These are phyloP conservation scores for Chrysanthemum seticuspe DNA, from an alignment of 129 eudicot species.

Conservation along the genomic window DNA sequence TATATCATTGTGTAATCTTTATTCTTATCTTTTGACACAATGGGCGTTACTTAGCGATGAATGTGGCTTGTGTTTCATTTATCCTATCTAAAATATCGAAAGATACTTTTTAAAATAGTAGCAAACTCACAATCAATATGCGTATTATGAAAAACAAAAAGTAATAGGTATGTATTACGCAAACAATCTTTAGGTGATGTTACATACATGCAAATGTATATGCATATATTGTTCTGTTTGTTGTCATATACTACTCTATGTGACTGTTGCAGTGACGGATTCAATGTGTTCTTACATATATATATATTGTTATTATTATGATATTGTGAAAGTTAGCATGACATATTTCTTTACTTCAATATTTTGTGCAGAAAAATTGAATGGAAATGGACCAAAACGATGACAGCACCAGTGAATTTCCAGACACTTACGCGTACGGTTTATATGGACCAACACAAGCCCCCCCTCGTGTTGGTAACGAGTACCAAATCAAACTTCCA, in stretches of 20 bases:
- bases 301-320: not conserved
- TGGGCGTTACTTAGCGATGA: no score
- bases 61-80: no score
- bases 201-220: no score
- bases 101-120: no score
- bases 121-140: no score
- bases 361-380: slow-evolving; percentile 45
- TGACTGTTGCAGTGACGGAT: not conserved
- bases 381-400: slow-evolving; percentile 39
- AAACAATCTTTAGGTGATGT: no score
- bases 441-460: slow-evolving; percentile 31
- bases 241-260: not conserved
- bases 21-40: no score
- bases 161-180: no score
- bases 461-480: slow-evolving; percentile 52
- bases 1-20: no score
- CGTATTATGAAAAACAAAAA: no score
- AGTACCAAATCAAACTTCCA: slow-evolving; percentile 64
- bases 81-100: no score
- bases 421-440: slow-evolving; percentile 34
- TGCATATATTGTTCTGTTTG: not conserved
- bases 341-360: not conserved
- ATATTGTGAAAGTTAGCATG: not conserved
- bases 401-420: slow-evolving; percentile 23
- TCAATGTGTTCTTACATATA: not conserved